Base-by-base conservation (phyloP, 202 grass and related monocot species). In the Zizania palustris region DNA sequence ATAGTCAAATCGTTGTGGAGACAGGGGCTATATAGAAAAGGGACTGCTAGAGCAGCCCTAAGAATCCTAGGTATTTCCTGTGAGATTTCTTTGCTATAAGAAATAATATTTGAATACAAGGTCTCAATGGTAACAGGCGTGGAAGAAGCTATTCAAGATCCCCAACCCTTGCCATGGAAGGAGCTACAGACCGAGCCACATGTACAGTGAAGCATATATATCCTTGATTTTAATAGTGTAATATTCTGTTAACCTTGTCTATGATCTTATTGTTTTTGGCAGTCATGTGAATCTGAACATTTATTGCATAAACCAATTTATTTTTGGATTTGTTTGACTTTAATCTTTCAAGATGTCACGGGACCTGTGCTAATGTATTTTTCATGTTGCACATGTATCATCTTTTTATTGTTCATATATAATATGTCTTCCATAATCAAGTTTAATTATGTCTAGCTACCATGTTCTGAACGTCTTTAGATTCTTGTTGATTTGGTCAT, bases 11-110 rank as follows among this genome's bases (percentile, higher is more conserved):
- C 92, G 92, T 5, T 99, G 96, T 73, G 96, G 96, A 20, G 96
- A 91, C 36, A 79, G 92, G 28, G 96, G 91, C 9, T 92, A 95
- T 40, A 89, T 95, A 51, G 96, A n/a, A 95, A 90, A 94, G 89
- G 50, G 91, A 99, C 55, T 99, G 96, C n/a, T 87, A 85, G 72
- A 99, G 95, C 82, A 95, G 95, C 71, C 95, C 95, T 69, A 98
- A 90, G 62, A 85, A 79, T 38, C 74, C 89, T 13, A 90, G 36
- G 96, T 95, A 82, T 39, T 19, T 66, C 54, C 35, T 60, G 16
- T 65, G 60, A 62, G 55, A 3, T 79, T 56, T 68, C 36, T 43
- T 34, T 45, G 3, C 49, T 79, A 4, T 9, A 69, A 46, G 11
- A 42, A 33, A 84, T 43, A 74, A 64, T 44, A 60, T 75, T 41